Percentiles rank a stretch among this genome's conserved stretches.
These are phyloP conservation scores for Primulina tabacum DNA, from an alignment of 257 asterid genomes.

Conservation along the genomic window DNA sequence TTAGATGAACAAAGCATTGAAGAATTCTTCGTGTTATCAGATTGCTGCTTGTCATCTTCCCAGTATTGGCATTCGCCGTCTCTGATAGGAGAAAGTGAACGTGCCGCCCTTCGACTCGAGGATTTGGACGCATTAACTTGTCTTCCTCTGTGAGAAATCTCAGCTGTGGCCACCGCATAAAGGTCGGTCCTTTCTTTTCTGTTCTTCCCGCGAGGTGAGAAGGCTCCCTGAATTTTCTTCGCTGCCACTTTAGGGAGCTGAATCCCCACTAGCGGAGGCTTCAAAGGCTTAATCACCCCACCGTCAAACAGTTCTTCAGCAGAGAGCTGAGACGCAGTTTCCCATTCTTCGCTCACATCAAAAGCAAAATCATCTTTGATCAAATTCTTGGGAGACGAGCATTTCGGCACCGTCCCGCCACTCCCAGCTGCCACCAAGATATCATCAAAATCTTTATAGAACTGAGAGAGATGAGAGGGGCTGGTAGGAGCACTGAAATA, in stretches of 20 bases:
- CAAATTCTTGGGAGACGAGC: background rate
- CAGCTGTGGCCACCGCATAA: background rate
- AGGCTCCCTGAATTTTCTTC: slow-evolving; percentile 8
- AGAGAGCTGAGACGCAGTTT: slow-evolving; percentile 35
- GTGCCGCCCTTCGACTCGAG: background rate
- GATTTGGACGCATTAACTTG: background rate
- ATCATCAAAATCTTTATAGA: slow-evolving; percentile 40
- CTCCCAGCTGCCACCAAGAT: slow-evolving; percentile 5
- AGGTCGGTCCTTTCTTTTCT: background rate
- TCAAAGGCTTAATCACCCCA: slow-evolving; percentile 62
- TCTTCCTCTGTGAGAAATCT: background rate
- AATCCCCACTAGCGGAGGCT: slow-evolving; percentile 30
- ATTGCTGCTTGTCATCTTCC: slow-evolving; percentile 3
- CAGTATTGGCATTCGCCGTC: background rate
- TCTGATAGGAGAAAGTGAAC: slow-evolving; percentile 9
- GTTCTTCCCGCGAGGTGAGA: slow-evolving; percentile 10
- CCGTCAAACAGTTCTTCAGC: slow-evolving; percentile 81
- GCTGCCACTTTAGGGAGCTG: slow-evolving; percentile 3
- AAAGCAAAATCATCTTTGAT: slow-evolving; percentile 53
- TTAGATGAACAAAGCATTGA: slow-evolving; percentile 14
- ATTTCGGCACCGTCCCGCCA: slow-evolving; percentile 1
- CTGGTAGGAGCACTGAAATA: slow-evolving; percentile 73
- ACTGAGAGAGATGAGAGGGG: slow-evolving; percentile 54
- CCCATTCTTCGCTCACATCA: slow-evolving; percentile 40
- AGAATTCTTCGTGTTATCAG: background rate